Percentiles rank a stretch among this genome's conserved stretches.
phyloP scores from a whole-genome alignment of 345 rosid genomes.

The Rhodamnia rubescens region DNA sequence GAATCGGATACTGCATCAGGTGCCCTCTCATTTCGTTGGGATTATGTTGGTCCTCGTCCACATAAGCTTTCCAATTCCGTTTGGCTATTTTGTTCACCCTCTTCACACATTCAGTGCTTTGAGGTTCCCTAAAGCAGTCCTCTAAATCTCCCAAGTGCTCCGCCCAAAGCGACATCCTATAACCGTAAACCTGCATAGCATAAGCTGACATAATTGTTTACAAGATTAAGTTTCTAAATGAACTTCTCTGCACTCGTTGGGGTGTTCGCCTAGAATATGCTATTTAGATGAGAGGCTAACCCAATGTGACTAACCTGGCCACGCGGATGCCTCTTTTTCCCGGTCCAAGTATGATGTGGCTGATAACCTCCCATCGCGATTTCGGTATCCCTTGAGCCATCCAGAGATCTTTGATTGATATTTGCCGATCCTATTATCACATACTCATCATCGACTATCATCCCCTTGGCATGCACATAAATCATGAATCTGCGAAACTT shows the following conservation, averaged over 20 bases:
- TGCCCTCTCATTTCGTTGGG: conserved; percentile 46
- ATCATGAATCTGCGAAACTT: conserved; percentile 52
- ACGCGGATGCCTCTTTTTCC: conserved; percentile 30
- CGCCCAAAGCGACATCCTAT: conserved; percentile 64
- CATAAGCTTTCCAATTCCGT: conserved; percentile 42
- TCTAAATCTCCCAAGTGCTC: conserved; percentile 48
- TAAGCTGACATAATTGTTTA: background rate
- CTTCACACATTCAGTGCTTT: conserved; percentile 24
- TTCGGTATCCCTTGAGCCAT: conserved; percentile 72
- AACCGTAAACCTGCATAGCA: conserved; percentile 46
- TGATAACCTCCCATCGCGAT: conserved; percentile 72
- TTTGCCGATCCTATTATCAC: conserved; percentile 63
- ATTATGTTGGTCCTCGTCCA: conserved; percentile 8
- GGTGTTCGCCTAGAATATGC: background rate
- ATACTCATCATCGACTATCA: conserved; percentile 67
- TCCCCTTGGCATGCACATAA: conserved; percentile 66
- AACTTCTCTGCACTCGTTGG: fast-evolving
- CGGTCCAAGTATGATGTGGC: conserved; percentile 48
- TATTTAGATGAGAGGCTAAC: background rate
- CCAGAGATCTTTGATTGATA: conserved; percentile 70
- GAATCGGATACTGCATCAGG: conserved; percentile 44
- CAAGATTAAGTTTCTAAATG: background rate
- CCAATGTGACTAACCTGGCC: conserved; percentile 30
- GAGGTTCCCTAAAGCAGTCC: conserved; percentile 26
- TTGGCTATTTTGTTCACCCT: conserved; percentile 23